Evolutionary conservation across 352 stramenopile species (phyloP), one percentile per base, ranked within the genome.

Genomic region (Pythium monospermum): DNA sequence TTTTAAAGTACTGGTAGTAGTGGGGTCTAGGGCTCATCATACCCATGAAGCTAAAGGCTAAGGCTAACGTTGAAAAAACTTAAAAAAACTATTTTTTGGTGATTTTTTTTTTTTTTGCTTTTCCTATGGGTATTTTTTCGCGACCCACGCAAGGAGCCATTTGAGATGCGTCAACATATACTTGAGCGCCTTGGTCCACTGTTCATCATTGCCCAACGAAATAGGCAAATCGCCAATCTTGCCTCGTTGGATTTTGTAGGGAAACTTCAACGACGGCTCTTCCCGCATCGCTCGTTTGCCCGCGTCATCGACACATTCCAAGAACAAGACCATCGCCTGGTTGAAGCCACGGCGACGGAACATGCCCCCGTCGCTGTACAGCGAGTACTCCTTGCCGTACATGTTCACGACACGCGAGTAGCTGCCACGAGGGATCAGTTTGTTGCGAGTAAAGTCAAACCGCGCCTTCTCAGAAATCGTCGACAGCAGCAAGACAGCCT

Each of bases 91-190:
- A 3, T 23, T 12, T 19, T 19, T 4, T 4, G 6, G 15, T 41
- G 35, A 6, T 6, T 13, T 21, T 41, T 16, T 6, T 2, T 30
- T 16, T 13, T 4, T 31, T 5, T 19, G 26, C 2, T 39, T 16
- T 21, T 38, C 19, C n/a, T n/a, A 85, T 0, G 71, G 64, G 49
- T 89, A 91, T 36, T 73, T 82, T 63, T 96, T 96, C 0, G 82
- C 89, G 44, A 90, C 88, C 91, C 91, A 97, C 41, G 87, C 91
- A 13, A 96, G 49, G 21, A 97, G 76, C 91, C 91, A 97, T 63
- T 91, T 90, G 23, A 93, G 66, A 59, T 93, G 85, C 25, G 83
- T 93, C 23, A 94, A 69, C 38, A 77, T 80, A 54, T 85, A 89
- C 58, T 91, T 92, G 48, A 88, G 65, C 27, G 82, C 84, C 53